A percentile compares a stretch with the other conserved stretches of the same genome.
Conservation (phyloP, 2,329 filamentous ascomycete species). For the Aspergillus spinulosporus region DNA sequence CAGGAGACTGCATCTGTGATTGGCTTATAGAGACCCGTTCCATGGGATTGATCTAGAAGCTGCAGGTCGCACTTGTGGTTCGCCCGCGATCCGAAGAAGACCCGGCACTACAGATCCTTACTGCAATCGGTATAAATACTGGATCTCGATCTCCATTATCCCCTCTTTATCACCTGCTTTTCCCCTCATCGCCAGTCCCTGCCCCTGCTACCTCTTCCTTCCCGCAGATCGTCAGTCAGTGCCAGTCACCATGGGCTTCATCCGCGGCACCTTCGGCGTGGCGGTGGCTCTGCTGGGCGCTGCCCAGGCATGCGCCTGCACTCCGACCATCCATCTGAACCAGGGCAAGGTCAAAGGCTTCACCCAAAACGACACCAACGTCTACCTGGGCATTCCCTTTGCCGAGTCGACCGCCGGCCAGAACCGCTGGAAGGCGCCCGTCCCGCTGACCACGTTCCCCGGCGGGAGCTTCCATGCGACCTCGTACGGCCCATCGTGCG, state of each 20-base stretch:
- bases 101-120: neutral
- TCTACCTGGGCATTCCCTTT: slow-evolving; percentile 28
- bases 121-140: neutral
- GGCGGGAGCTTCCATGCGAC: slow-evolving; percentile 21
- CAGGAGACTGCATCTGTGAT: neutral
- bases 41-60: neutral
- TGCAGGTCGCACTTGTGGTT: neutral
- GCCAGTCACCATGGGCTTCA: slow-evolving; percentile 17
- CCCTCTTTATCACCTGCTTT: too few relatives aligned
- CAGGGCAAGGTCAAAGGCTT: slow-evolving; percentile 28
- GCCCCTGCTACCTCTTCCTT: neutral
- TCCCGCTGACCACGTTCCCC: slow-evolving; percentile 13
- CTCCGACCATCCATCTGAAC: slow-evolving; percentile 19
- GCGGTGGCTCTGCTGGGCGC: slow-evolving; percentile 16
- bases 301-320: slow-evolving; percentile 3
- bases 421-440: slow-evolving; percentile 26
- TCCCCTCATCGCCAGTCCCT: too few relatives aligned
- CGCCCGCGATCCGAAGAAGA: neutral
- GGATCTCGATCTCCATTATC: neutral
- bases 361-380: slow-evolving; percentile 26
- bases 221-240: neutral
- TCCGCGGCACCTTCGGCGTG: slow-evolving; percentile 11
- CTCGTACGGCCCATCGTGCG: slow-evolving; percentile 24
- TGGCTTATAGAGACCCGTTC: neutral
- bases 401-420: slow-evolving; percentile 23